Percentiles rank a stretch among this genome's conserved stretches.
phyloP scores from a whole-genome alignment of 768 basidiomycete species.

The Calocybe indica region DNA sequence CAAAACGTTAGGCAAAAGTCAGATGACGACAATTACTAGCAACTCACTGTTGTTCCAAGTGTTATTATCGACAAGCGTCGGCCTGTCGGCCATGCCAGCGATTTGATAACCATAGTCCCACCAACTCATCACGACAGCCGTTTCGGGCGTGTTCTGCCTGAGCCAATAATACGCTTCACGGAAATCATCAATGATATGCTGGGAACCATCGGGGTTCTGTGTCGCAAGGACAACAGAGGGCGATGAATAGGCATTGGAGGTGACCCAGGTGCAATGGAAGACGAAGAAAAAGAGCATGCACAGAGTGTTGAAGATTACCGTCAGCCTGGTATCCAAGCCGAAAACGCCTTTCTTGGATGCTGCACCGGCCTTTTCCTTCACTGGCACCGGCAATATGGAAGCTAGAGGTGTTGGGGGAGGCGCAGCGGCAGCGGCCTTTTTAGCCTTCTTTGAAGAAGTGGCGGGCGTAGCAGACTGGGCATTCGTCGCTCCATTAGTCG shows the following conservation, averaged over 20 bases:
- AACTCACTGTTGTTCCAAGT: conserved; percentile 98
- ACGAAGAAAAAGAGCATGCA: conserved; percentile 87
- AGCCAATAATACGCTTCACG: conserved; percentile 99
- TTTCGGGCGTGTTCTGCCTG: conserved; percentile 87
- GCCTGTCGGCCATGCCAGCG: conserved; percentile 96
- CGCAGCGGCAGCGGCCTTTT: conserved; percentile 39
- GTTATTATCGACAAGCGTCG: conserved; percentile 97
- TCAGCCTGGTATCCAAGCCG: conserved; percentile 76
- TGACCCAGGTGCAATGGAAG: conserved; percentile 95
- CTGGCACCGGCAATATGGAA: background rate
- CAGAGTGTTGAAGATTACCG: conserved; percentile 69
- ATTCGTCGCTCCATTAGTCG: conserved; percentile 21
- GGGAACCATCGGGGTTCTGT: conserved; percentile 70
- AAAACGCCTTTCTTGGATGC: conserved; percentile 59
- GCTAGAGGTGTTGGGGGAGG: background rate
- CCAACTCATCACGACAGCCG: conserved; percentile 97
- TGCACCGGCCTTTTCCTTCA: conserved; percentile 3
- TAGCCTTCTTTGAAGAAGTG: conserved; percentile 50
- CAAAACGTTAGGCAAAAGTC: conserved; percentile 4
- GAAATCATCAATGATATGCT: conserved; percentile 98
- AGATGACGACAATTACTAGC: conserved; percentile 1
- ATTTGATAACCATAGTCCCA: conserved; percentile 99
- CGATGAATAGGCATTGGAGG: conserved; percentile 91
- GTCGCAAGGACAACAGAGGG: conserved; percentile 95
- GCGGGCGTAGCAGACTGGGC: conserved; percentile 22